A percentile compares a stretch with the other conserved stretches of the same genome.
Evolutionary conservation across 495 filamentous ascomycete species (phyloP).

Genomic region (Tuber aestivum): DNA sequence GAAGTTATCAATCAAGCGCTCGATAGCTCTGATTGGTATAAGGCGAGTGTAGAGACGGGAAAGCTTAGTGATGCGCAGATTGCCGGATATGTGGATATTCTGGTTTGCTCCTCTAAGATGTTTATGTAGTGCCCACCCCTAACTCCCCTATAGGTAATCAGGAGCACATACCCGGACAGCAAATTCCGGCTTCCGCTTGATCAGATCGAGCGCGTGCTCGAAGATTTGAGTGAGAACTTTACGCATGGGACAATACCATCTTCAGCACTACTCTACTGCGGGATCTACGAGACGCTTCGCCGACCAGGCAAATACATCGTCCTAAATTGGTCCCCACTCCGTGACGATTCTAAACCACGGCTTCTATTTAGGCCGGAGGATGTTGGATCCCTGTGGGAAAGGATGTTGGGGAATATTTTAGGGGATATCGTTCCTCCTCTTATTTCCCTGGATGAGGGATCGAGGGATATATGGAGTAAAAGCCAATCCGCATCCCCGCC

Average conservation of each 20-base stretch:
- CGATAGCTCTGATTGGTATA: not conserved
- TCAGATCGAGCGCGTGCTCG: conserved; percentile 7
- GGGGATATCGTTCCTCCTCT: conserved; percentile 6
- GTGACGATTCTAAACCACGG: not conserved
- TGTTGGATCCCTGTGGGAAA: not conserved
- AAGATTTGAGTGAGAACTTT: not conserved
- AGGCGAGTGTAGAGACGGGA: not conserved
- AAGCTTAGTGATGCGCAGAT: not conserved
- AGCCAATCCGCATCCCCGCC: not conserved
- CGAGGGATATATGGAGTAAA: not conserved
- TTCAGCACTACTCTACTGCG: conserved; percentile 11
- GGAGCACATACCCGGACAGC: not conserved
- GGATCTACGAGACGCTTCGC: conserved; percentile 8
- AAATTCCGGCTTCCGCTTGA: not conserved
- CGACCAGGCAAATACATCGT: not conserved
- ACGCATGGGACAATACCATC: not conserved
- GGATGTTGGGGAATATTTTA: not conserved
- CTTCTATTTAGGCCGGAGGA: not conserved
- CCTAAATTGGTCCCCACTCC: conserved; percentile 7
- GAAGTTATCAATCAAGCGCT: not conserved
- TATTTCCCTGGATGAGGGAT: not conserved
- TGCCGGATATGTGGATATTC: conserved; percentile 18
- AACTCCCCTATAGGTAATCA: not conserved
- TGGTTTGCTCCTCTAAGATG: conserved; percentile 8
- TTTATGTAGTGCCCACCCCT: not conserved